phyloP scores from a whole-genome alignment of 2,329 filamentous ascomycete species.

The Didymella arachidicola region DNA sequence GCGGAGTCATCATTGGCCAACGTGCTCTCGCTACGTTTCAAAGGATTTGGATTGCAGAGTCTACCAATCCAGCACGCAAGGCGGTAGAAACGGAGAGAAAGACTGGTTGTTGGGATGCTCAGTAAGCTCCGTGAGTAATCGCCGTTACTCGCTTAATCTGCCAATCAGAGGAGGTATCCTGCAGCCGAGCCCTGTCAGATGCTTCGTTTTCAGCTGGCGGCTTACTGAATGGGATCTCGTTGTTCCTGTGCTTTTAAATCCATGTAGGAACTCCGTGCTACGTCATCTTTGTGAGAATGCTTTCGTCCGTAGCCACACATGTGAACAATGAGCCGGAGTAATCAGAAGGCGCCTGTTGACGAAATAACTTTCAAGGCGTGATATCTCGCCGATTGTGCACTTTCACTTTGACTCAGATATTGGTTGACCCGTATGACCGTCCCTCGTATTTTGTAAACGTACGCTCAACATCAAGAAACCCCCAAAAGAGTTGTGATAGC shows the following conservation, averaged over 20 bases:
- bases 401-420: not conserved
- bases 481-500: too few relatives aligned
- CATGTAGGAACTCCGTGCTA: not conserved
- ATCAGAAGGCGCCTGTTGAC: not conserved
- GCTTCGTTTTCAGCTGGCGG: not conserved
- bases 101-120: slow-evolving; percentile 4
- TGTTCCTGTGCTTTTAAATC: not conserved
- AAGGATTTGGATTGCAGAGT: not conserved
- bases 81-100: not conserved
- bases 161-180: not conserved
- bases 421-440: too few relatives aligned
- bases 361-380: not conserved
- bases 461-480: too few relatives aligned
- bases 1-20: not conserved
- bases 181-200: not conserved
- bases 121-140: slow-evolving; percentile 11
- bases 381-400: not conserved
- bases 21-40: not conserved
- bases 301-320: not conserved
- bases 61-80: slow-evolving; percentile 3
- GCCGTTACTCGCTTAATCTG: not conserved
- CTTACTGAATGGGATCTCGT: not conserved
- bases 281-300: not conserved
- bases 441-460: too few relatives aligned
- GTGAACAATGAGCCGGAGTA: not conserved